Conservation (phyloP, 306 rosid genomes). For the Trifolium pratense region DNA sequence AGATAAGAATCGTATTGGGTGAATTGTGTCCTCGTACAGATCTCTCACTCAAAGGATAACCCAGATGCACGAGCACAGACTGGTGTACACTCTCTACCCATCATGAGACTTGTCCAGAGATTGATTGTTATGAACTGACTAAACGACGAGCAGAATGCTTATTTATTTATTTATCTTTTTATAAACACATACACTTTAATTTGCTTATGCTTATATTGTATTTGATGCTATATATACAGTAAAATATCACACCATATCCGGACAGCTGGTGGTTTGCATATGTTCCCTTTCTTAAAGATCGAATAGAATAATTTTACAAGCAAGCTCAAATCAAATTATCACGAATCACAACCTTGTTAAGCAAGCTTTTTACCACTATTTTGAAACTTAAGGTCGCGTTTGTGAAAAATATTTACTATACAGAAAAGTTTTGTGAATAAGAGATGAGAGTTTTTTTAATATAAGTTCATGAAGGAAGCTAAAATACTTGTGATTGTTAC, state of each 20-base stretch:
- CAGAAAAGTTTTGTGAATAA: neutral
- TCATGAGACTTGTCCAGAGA: too few relatives aligned
- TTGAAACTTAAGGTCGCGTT: neutral
- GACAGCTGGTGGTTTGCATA: conserved; percentile 19
- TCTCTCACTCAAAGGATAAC: too few relatives aligned
- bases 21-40: too few relatives aligned
- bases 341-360: conserved; percentile 30
- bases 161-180: too few relatives aligned
- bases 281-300: conserved; percentile 30
- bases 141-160: too few relatives aligned
- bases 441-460: conserved; percentile 26
- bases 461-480: neutral
- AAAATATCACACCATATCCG: conserved; percentile 44
- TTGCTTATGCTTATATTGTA: neutral
- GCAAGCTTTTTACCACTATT: conserved; percentile 5
- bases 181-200: too few relatives aligned
- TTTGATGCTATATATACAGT: conserved; percentile 37
- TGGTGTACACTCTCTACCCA: too few relatives aligned
- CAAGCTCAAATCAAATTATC: conserved; percentile 17
- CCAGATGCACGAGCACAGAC: too few relatives aligned
- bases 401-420: neutral
- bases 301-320: conserved; percentile 39
- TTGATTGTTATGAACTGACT: too few relatives aligned
- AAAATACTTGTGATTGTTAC: neutral
- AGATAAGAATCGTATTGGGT: too few relatives aligned